A percentile compares a stretch with the other conserved stretches of the same genome.
These are phyloP conservation scores for Sporothrix humicola DNA, from an alignment of 2,329 filamentous ascomycete genomes.

Conservation along the genomic window DNA sequence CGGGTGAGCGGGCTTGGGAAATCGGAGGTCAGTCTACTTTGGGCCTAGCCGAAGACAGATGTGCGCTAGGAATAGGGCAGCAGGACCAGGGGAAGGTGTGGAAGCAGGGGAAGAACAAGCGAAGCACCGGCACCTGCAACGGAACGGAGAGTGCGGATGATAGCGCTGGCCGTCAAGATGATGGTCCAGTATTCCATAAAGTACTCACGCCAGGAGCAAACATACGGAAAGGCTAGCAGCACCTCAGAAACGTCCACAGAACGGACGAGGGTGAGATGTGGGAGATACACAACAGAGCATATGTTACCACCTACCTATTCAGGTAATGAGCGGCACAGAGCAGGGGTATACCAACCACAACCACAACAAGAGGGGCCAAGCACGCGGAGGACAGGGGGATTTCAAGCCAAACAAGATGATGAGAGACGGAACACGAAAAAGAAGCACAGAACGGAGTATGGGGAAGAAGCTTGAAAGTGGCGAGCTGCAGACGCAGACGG, in stretches of 20 bases:
- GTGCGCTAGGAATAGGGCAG: background rate
- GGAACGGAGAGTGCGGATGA: background rate
- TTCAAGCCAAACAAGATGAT: background rate
- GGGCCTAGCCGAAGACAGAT: background rate
- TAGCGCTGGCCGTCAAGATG: background rate
- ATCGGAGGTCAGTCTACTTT: conserved; percentile 27
- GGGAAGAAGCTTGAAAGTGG: background rate
- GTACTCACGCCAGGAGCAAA: background rate
- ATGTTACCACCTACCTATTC: conserved; percentile 35
- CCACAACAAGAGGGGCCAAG: conserved; percentile 3
- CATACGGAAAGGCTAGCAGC: background rate
- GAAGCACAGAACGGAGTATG: conserved; percentile 9
- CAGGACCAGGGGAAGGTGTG: background rate
- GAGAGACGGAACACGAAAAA: conserved; percentile 1
- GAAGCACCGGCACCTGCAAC: background rate
- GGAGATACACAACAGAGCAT: conserved; percentile 19
- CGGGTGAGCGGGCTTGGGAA: conserved; percentile 15
- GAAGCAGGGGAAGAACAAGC: background rate
- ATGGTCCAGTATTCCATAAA: background rate
- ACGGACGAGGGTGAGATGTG: background rate
- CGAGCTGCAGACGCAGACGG: background rate
- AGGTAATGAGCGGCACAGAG: conserved; percentile 29
- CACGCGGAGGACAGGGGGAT: conserved; percentile 5
- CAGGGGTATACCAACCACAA: background rate
- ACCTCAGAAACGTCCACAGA: background rate